Evolutionary conservation across 768 basidiomycete genomes (phyloP).

Genomic region (Leccinum barrowsii): DNA sequence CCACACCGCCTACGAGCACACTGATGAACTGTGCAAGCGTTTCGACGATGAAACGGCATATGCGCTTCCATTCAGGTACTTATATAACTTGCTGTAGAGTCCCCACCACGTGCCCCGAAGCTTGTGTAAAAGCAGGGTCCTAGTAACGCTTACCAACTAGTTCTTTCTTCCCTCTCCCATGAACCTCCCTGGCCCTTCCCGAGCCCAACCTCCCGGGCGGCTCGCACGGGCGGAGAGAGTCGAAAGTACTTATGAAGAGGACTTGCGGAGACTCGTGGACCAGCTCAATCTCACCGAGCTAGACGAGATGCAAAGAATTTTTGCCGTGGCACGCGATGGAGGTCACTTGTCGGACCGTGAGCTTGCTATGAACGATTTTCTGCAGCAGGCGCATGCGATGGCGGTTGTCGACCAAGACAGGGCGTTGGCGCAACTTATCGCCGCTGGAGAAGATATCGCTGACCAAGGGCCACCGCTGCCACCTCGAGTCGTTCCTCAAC

Average conservation of each 20-base stretch:
- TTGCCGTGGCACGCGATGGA: constrained; percentile 4
- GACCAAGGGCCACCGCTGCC: background rate
- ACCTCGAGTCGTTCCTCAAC: background rate
- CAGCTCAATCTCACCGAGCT: constrained; percentile 19
- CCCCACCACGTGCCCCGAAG: background rate
- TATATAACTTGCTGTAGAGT: background rate
- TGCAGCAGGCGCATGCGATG: constrained; percentile 22
- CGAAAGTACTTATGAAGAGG: constrained; percentile 26
- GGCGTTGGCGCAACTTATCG: constrained; percentile 19
- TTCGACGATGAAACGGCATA: background rate
- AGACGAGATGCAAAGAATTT: constrained; percentile 16
- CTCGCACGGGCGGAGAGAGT: constrained; percentile 6
- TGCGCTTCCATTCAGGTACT: background rate
- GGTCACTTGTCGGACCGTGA: constrained; percentile 21
- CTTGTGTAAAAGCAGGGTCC: constrained; percentile 2
- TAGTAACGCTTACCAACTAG: background rate
- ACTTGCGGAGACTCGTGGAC: constrained; percentile 19
- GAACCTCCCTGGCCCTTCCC: constrained; percentile 28
- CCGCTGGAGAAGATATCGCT: constrained; percentile 6
- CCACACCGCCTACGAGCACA: background rate
- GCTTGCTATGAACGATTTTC: constrained; percentile 21
- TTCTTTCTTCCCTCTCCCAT: constrained; percentile 19
- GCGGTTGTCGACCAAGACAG: constrained; percentile 19
- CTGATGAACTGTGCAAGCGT: background rate
- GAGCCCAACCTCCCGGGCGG: background rate